A percentile compares a stretch with the other conserved stretches of the same genome.
Evolutionary conservation across 2,329 filamentous ascomycete genomes (phyloP).

Genomic region (Byssothecium circinans): DNA sequence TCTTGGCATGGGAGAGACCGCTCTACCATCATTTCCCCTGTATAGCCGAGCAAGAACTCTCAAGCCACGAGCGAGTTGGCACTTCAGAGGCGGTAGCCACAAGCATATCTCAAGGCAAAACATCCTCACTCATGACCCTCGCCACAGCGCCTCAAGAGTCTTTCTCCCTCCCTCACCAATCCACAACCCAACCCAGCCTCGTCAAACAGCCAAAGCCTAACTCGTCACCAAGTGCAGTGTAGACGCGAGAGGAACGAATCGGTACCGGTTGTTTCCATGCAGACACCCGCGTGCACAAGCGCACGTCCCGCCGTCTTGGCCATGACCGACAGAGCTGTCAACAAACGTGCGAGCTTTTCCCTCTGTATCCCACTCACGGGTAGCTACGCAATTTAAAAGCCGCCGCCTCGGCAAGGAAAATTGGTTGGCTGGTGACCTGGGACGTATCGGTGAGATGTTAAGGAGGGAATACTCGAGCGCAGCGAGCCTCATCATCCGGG

Average conservation of each 20-base stretch:
- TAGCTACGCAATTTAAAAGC: constrained; percentile 9
- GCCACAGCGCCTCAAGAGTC: constrained; percentile 9
- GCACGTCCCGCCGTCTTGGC: constrained; percentile 29
- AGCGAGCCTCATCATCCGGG: background rate
- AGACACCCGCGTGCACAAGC: constrained; percentile 34
- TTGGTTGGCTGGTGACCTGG: constrained; percentile 18
- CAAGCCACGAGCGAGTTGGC: no score
- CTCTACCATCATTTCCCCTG: background rate
- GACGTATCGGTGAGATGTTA: constrained; percentile 16
- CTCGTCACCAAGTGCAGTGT: constrained; percentile 8
- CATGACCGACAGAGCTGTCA: constrained; percentile 16
- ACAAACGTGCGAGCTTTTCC: constrained; percentile 39
- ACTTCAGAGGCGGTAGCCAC: background rate
- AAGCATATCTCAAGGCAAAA: background rate
- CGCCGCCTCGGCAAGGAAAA: background rate
- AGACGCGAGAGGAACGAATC: constrained; percentile 26
- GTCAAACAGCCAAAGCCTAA: background rate
- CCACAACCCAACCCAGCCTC: no score
- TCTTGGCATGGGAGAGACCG: background rate
- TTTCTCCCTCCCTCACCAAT: constrained; percentile 10
- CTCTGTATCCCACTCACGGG: constrained; percentile 10
- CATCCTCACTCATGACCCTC: constrained; percentile 13
- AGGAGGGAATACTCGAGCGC: constrained; percentile 28
- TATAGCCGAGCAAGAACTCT: no score
- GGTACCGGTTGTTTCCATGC: constrained; percentile 30